Evolutionary conservation across 2,329 filamentous ascomycete genomes (phyloP).

Genomic region (Lachnellula willkommii): DNA sequence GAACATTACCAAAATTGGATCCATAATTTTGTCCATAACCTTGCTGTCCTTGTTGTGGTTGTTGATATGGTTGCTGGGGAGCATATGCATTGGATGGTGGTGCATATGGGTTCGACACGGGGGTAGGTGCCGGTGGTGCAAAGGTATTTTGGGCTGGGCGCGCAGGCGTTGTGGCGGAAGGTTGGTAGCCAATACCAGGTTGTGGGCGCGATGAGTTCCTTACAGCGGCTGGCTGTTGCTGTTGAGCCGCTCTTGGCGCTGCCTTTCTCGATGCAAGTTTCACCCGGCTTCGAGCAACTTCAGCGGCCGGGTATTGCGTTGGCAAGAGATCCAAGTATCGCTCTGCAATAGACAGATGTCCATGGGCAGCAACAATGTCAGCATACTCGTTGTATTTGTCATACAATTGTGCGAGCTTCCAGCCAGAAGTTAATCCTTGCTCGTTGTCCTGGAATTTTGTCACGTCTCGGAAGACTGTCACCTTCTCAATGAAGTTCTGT

Average conservation of each 20-base stretch:
- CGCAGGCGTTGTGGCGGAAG: conserved; percentile 28
- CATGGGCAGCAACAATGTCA: conserved; percentile 86
- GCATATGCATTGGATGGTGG: conserved; percentile 36
- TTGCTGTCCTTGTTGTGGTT: conserved; percentile 29
- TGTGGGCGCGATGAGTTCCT: conserved; percentile 41
- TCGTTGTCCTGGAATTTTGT: conserved; percentile 85
- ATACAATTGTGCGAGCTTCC: conserved; percentile 86
- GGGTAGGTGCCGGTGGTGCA: conserved; percentile 29
- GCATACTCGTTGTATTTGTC: conserved; percentile 97
- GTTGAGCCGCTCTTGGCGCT: conserved; percentile 34
- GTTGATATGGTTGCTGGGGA: conserved; percentile 37
- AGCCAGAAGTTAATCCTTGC: conserved; percentile 63
- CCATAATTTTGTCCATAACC: conserved; percentile 35
- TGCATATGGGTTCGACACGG: conserved; percentile 45
- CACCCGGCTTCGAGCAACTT: conserved; percentile 79
- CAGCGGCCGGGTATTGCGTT: conserved; percentile 74
- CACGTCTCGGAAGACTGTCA: conserved; percentile 91
- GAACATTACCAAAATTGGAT: conserved; percentile 32
- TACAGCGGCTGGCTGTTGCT: conserved; percentile 32
- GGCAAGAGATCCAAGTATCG: conserved; percentile 89
- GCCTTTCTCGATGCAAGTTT: conserved; percentile 72
- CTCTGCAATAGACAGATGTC: conserved; percentile 78
- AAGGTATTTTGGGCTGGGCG: conserved; percentile 35
- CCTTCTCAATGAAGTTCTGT: conserved; percentile 96
- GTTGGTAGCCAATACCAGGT: conserved; percentile 43